Evolutionary conservation across 257 asterid genomes (phyloP).

Genomic region (Ligustrum vulgare): DNA sequence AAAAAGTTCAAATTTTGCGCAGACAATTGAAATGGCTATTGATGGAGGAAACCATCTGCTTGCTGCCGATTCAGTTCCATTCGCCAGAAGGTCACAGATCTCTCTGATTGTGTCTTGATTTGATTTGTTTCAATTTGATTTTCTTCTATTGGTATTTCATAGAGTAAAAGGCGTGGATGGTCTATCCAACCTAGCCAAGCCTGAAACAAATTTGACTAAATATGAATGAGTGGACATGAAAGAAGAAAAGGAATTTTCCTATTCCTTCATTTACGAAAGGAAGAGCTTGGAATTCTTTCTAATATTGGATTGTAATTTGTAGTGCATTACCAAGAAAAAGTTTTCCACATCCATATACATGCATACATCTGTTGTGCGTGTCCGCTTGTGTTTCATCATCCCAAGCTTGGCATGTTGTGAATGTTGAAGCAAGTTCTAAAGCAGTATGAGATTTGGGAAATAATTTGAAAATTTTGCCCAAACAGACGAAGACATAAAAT

Average conservation of each 20-base stretch:
- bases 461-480: not conserved
- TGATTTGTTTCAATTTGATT: not conserved
- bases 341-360: not conserved
- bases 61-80: conserved; percentile 37
- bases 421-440: not conserved
- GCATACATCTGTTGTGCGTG: not conserved
- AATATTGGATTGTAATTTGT: not conserved
- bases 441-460: not conserved
- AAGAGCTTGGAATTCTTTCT: not conserved
- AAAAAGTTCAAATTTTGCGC: conserved; percentile 21
- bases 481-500: too few species aligned
- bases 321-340: not conserved
- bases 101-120: not conserved
- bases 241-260: not conserved
- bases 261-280: not conserved
- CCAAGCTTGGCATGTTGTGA: not conserved
- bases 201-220: not conserved
- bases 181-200: not conserved
- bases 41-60: conserved; percentile 35
- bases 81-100: conserved; percentile 53
- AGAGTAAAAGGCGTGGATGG: not conserved
- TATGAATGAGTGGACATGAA: not conserved
- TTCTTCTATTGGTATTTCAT: not conserved
- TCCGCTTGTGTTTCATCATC: not conserved
- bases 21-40: conserved; percentile 15